Base-by-base conservation (phyloP, 2,329 filamentous ascomycete species). In the Aaosphaeria pasadenensis region DNA sequence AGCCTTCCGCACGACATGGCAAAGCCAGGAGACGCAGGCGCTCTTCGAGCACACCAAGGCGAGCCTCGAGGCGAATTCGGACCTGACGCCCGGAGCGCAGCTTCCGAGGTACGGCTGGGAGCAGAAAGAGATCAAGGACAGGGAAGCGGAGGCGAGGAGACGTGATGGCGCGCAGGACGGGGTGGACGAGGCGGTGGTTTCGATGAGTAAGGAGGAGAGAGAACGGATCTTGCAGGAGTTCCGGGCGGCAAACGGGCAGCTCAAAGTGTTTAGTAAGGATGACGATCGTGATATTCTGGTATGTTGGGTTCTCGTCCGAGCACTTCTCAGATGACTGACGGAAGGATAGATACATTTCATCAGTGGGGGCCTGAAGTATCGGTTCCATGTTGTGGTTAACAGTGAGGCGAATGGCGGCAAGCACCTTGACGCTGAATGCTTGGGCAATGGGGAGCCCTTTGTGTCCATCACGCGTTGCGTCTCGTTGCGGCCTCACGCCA, bases 51-150 rank as follows among this genome's bases (percentile, higher is more conserved):
- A 68, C 43, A 58, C 60, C 4, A 67, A 58, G 39, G 63, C 70
- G 50, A 74, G 73, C 49, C 54, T 64, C 35, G 52, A 56, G 40
- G 59, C 55, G 33, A 66, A 74, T 38, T 44, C 56, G n/a, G 66
- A 76, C 45, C 53, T 76, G 31, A 66, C 62, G 7, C 60, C 66
- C 39, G 64, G 63, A 11, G 54, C 51, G 11, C 60, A 63, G 9
- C 58, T 73, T 7, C 55, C 63, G 11, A 58, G 57, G n/a, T 69
- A 70, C 43, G 73, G 73, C 24, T 75, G 71, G 71, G 45, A 55
- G n/a, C 61, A 70, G 31, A 53, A 52, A 45, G 64, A 62, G 13
- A 49, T 48, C 6, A 57, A 55, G 30, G 54, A 61, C 39, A 55
- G 49, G 24, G 49, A 62, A 38, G 49, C 45, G 6, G 48, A 42